Evolutionary conservation across 257 asterid genomes (phyloP).

Genomic region (Fraxinus anomala): DNA sequence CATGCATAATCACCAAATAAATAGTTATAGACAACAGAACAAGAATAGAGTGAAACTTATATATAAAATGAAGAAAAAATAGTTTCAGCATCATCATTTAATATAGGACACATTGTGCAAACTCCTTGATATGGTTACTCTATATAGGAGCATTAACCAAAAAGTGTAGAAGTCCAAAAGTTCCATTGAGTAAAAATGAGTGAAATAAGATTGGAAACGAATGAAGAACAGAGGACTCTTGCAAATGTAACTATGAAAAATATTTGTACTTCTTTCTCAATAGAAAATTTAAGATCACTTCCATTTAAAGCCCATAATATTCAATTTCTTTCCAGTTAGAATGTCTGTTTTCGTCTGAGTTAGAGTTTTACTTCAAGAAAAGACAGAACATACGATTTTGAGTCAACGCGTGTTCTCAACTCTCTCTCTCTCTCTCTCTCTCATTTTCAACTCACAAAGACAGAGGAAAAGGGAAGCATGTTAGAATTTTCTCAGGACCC

Average conservation of each 20-base stretch:
- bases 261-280: neutral
- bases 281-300: constrained; percentile 1
- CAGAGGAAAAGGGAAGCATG: neutral
- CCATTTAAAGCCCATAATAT: constrained; percentile 6
- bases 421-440: neutral
- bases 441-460: constrained; percentile 10
- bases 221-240: neutral
- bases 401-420: too few relatives aligned
- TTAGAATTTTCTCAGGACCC: neutral
- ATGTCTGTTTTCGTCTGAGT: neutral
- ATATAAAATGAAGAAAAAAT: constrained; percentile 14
- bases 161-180: neutral
- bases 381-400: neutral
- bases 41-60: constrained; percentile 17
- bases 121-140: neutral
- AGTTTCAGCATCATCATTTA: constrained; percentile 22
- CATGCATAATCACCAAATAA: constrained; percentile 21
- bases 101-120: constrained; percentile 15
- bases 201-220: neutral
- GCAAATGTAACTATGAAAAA: neutral
- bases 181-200: neutral
- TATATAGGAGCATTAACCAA: constrained; percentile 16
- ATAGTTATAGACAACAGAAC: constrained; percentile 8
- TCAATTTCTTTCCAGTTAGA: neutral
- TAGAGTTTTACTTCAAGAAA: neutral